Evolutionary conservation across 2,329 filamentous ascomycete species (phyloP), one percentile per base, ranked within the genome.

Genomic region (Paecilomyces fulvus): DNA sequence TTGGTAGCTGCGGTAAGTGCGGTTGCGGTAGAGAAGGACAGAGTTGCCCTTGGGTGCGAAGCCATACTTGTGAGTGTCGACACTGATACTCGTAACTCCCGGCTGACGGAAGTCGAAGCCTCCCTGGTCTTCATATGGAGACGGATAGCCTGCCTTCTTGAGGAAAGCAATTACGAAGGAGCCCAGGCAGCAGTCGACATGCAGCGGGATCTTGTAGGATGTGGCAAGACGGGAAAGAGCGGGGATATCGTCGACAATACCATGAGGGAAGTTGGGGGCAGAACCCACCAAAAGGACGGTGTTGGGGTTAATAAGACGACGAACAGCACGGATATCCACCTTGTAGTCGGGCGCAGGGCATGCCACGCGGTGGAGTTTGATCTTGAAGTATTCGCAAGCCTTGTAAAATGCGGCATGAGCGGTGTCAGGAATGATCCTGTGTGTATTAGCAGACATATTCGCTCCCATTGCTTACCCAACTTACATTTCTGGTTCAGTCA

Each of bases 1-100:
- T 75, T 99, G 94, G 74, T 96, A 92, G 56, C 85, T 84, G 64
- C 94, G 85, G 62, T 95, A 83, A 51, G 83, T 77, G 31, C 86
- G 82, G 50, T 85, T 88, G 65, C 94, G 90, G 80, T 99, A 99
- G 48, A 99, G 81, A 12, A 96, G 81, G 1, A 91, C 94, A 54
- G 88, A 94, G 80, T 95, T 99, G 63, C 94, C 94, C 78, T 99
- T 99, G 54, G 94, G 94, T 1, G 94, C 94, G 70, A 99, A 99
- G 37, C 94, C 94, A 71, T 99, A 99, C 74, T 99, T 99, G 82
- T 99, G 94, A 2, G 94, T 99, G 72, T 99, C 94, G 72, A 92
- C 95, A 63, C 86, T 91, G 73, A 99, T 97, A 72, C 88, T 92
- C 3, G 92, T 96, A 37, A 99, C 94, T 65, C 94, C 94, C 63